Percentiles rank a stretch among this genome's conserved stretches.
These are phyloP conservation scores for Salix udensis DNA, from an alignment of 345 rosid species.

Conservation along the genomic window DNA sequence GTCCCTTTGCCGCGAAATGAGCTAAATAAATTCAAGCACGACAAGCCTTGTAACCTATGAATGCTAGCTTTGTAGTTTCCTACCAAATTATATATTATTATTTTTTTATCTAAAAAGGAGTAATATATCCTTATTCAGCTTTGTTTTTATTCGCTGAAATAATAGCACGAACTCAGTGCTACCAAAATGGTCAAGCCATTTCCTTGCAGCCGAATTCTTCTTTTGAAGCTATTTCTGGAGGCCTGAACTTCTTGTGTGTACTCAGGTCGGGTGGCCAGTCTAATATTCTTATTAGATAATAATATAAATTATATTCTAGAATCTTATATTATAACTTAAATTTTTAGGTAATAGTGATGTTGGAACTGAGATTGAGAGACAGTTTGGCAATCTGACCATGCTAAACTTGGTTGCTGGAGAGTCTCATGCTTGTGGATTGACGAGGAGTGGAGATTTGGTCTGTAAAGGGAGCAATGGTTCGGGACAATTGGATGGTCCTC, in stretches of 20 bases:
- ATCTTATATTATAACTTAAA: too few relatives aligned
- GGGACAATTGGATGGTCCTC: constrained; percentile 41
- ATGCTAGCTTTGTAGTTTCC: too few relatives aligned
- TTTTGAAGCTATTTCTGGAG: constrained; percentile 52
- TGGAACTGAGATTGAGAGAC: constrained; percentile 34
- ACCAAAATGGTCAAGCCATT: constrained; percentile 30
- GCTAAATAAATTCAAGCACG: too few relatives aligned
- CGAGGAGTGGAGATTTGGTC: constrained; percentile 28
- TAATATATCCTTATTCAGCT: too few relatives aligned
- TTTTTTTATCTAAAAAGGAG: too few relatives aligned
- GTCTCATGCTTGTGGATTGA: constrained; percentile 54
- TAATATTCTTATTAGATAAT: too few relatives aligned
- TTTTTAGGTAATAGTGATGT: constrained; percentile 19
- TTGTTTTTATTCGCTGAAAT: too few relatives aligned
- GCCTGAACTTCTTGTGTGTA: constrained; percentile 46
- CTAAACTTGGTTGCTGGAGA: constrained; percentile 40
- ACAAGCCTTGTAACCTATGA: too few relatives aligned
- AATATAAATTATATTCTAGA: too few relatives aligned
- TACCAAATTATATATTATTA: too few relatives aligned
- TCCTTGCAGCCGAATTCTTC: constrained; percentile 37
- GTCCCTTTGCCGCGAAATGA: neutral
- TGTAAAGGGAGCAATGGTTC: constrained; percentile 44
- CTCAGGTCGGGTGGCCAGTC: constrained; percentile 42
- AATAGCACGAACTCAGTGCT: constrained; percentile 36
- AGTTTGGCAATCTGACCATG: constrained; percentile 42